Evolutionary conservation across 208 protist genomes (phyloP), one percentile per base, ranked within the genome.

Genomic region (Trichomonas tenax): DNA sequence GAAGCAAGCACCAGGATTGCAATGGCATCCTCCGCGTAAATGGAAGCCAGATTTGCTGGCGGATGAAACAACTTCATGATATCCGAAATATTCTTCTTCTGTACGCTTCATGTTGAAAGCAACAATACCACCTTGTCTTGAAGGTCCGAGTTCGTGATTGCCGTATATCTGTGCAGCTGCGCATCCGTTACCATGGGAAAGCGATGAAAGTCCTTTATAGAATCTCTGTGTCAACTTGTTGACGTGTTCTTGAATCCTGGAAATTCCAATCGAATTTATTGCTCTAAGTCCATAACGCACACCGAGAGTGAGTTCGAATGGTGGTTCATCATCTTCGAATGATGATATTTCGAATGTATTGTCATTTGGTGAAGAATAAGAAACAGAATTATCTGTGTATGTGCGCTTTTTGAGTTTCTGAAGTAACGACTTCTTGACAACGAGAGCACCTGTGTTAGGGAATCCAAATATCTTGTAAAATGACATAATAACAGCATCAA

Each of bases 401-500:
- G n/a, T 36, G 8, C 89, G 44, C 72, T 90, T 86, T 23, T 51
- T 63, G 4, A 96, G 15, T 46, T 41, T 81, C 26, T 40, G 6
- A 10, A 89, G 1, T 23, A 89, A n/a, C 26, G 21, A 36, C 21
- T 93, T 96, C 11, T 72, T 49, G 49, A 96, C 49, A 49, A 96
- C 93, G 41, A 96, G 45, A 45, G 96, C 96, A 93, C 96, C 96
- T 0, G 84, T 96, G 38, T 96, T 81, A n/a, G 58, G 63, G 34
- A 72, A 88, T 8, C 96, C 96, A 34, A 96, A 93, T 49, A 96
- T 96, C 93, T 96, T 96, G 46, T 96, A 96, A 17, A 96, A 96
- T 41, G 96, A 96, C 14, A 96, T 44, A 21, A 82, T 34, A 26
- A 23, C 51, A 26, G 89, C 84, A 41, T 96, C 96, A 93, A 63